Evolutionary conservation across 2,329 filamentous ascomycete genomes (phyloP).

Genomic region (Tolypocladium tropicale): DNA sequence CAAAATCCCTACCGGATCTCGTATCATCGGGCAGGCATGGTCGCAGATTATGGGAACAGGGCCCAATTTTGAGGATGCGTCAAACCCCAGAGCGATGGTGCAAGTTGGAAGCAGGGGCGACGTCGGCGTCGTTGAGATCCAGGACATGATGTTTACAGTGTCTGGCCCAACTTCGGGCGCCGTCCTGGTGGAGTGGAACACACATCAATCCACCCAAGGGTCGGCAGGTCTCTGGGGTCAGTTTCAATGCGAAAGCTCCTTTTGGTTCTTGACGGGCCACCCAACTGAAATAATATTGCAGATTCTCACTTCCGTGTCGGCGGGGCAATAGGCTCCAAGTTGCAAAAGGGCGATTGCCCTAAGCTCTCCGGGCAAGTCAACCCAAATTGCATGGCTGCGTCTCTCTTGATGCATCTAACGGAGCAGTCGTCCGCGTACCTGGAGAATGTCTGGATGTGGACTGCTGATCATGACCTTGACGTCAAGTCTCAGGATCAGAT

Average conservation of each 20-base stretch:
- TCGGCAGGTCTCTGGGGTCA: conserved; percentile 38
- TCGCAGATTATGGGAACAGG: conserved; percentile 40
- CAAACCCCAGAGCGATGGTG: conserved; percentile 44
- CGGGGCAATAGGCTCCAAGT: conserved; percentile 11
- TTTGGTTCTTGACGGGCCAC: too few species aligned
- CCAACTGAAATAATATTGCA: background rate
- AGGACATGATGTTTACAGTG: conserved; percentile 52
- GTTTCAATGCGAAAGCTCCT: too few species aligned
- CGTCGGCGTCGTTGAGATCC: conserved; percentile 49
- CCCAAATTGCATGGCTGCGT: conserved; percentile 48
- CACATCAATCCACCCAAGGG: conserved; percentile 27
- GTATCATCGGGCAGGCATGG: conserved; percentile 37
- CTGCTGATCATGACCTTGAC: conserved; percentile 51
- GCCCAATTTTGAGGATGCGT: conserved; percentile 35
- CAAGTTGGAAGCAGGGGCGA: conserved; percentile 47
- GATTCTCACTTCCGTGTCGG: conserved; percentile 39
- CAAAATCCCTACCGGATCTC: conserved; percentile 29
- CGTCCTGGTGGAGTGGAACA: conserved; percentile 56
- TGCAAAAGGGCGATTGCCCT: conserved; percentile 11
- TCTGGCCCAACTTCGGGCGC: conserved; percentile 49
- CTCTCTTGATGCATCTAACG: conserved; percentile 39
- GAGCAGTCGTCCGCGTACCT: conserved; percentile 33
- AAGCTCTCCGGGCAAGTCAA: conserved; percentile 16
- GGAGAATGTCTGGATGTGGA: conserved; percentile 53
- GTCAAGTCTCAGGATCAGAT: conserved; percentile 14